Conservation (phyloP, 2,329 filamentous ascomycete genomes). For the Ceratocystis eucalypticola region DNA sequence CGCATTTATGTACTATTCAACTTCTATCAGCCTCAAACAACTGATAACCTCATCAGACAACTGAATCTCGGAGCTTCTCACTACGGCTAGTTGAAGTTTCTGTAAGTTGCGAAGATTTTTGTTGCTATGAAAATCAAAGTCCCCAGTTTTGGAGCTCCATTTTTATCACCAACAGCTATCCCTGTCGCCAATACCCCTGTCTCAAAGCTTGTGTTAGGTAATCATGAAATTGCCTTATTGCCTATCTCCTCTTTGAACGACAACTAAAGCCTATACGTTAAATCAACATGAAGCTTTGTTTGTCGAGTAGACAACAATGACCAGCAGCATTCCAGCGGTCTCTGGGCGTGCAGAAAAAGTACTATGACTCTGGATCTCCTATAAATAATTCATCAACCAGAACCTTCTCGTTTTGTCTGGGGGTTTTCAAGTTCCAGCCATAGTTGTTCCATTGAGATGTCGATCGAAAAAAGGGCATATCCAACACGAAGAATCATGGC, state of each 20-base stretch:
- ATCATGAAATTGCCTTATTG: slow-evolving; percentile 2
- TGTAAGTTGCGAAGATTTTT: neutral
- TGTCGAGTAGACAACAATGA: neutral
- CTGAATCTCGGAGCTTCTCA: no score
- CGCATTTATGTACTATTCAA: no score
- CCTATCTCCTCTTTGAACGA: slow-evolving; percentile 17
- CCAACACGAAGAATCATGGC: neutral
- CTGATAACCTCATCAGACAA: no score
- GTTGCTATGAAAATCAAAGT: neutral
- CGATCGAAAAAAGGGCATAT: slow-evolving; percentile 6
- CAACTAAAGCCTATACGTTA: neutral
- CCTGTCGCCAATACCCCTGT: neutral
- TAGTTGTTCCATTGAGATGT: neutral
- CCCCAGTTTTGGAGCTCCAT: neutral
- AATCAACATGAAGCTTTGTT: neutral
- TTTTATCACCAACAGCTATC: neutral
- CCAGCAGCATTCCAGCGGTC: neutral
- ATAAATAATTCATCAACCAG: neutral
- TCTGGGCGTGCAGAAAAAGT: neutral
- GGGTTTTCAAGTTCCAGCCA: neutral
- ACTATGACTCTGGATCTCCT: neutral
- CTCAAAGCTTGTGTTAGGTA: slow-evolving; percentile 13
- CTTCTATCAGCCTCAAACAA: no score
- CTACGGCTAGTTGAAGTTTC: neutral
- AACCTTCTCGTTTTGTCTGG: neutral